Conservation (phyloP, 768 basidiomycete species). For the Trichaptum fuscoviolaceum region DNA sequence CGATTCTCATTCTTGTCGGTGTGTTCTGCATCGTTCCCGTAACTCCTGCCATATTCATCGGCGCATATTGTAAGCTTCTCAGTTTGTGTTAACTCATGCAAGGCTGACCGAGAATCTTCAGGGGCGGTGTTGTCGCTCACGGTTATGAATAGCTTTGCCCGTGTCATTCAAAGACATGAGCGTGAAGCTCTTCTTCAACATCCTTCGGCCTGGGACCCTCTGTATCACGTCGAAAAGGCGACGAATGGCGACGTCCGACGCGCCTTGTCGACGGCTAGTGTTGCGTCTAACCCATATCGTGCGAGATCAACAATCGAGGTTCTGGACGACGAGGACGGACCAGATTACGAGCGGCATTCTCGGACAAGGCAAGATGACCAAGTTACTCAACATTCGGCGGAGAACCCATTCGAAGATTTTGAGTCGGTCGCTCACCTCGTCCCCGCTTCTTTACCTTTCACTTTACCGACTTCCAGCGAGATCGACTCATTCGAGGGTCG, state of each 20-base stretch:
- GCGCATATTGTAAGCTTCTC: constrained; percentile 42
- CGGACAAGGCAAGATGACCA: neutral
- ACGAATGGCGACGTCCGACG: neutral
- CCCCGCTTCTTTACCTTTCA: neutral
- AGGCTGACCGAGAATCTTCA: constrained; percentile 19
- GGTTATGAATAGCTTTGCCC: constrained; percentile 53
- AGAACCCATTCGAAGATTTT: neutral
- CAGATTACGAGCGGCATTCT: neutral
- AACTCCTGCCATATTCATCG: constrained; percentile 47
- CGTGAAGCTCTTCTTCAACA: constrained; percentile 48
- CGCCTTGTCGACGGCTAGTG: neutral
- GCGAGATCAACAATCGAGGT: neutral
- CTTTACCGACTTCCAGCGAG: neutral
- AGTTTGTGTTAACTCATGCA: neutral
- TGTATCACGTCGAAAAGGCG: constrained; percentile 24
- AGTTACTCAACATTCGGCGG: neutral
- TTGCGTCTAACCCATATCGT: neutral
- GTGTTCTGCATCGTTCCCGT: constrained; percentile 41
- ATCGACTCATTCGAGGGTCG: neutral
- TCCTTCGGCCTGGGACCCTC: constrained; percentile 36
- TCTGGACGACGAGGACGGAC: neutral
- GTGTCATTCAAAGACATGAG: constrained; percentile 58
- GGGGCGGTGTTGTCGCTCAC: constrained; percentile 53
- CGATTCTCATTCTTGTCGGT: constrained; percentile 45
- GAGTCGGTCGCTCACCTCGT: neutral